These are phyloP conservation scores for Penicillium sumatraense DNA, from an alignment of 2,329 filamentous ascomycete species.

Conservation along the genomic window DNA sequence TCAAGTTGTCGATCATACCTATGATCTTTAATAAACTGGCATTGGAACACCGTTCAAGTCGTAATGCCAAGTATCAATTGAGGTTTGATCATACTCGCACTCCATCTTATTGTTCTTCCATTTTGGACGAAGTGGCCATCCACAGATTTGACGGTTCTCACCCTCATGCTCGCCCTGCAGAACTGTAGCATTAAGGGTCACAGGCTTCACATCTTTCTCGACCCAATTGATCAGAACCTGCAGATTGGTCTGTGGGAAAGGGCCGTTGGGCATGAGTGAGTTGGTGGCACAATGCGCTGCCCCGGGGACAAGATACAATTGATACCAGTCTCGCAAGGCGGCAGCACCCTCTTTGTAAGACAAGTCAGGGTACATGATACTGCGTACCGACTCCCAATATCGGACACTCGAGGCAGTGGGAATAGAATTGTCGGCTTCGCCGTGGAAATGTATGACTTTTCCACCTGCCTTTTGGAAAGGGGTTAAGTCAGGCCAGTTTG, in stretches of 20 bases:
- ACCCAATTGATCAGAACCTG: conserved; percentile 56
- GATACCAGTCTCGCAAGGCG: conserved; percentile 57
- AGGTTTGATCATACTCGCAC: conserved; percentile 18
- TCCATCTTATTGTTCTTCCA: conserved; percentile 19
- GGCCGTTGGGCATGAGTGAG: conserved; percentile 42
- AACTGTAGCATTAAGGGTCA: conserved; percentile 49
- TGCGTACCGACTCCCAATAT: conserved; percentile 58
- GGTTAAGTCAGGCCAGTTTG: conserved; percentile 55
- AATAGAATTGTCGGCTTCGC: conserved; percentile 57
- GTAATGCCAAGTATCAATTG: conserved; percentile 17
- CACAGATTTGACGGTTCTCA: conserved; percentile 25
- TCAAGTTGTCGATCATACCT: neutral
- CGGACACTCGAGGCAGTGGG: conserved; percentile 58
- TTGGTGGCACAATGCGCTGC: conserved; percentile 55
- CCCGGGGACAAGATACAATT: conserved; percentile 57
- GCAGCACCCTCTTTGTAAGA: conserved; percentile 44
- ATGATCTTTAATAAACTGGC: conserved; percentile 9
- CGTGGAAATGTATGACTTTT: conserved; percentile 62
- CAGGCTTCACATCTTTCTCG: conserved; percentile 50
- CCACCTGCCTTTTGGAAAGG: conserved; percentile 53
- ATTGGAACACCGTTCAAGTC: conserved; percentile 11
- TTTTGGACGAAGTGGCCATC: conserved; percentile 27
- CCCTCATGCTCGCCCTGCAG: conserved; percentile 20
- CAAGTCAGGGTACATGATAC: conserved; percentile 51
- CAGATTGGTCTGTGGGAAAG: conserved; percentile 51